Percentiles rank a stretch among this genome's conserved stretches.
phyloP scores from a whole-genome alignment of 371 early-diverging fungal genomes.

The Mycotypha africana region DNA sequence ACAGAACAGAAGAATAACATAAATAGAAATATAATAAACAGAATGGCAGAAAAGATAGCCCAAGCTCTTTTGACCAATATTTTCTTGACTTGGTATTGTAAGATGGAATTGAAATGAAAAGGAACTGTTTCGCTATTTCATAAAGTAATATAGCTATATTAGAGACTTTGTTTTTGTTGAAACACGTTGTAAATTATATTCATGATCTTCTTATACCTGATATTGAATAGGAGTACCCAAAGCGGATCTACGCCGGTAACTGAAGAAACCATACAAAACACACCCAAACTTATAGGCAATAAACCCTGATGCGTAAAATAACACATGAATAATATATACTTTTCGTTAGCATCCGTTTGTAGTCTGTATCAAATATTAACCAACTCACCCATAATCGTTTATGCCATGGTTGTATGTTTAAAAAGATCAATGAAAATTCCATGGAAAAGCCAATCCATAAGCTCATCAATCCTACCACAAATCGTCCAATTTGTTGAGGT shows the following conservation, averaged over 20 bases:
- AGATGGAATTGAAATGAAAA: conserved; percentile 32
- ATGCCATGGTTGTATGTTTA: conserved; percentile 46
- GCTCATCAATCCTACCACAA: conserved; percentile 38
- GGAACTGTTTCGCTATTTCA: conserved; percentile 35
- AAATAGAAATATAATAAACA: conserved; percentile 15
- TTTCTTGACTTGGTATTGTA: conserved; percentile 21
- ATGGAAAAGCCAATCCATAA: conserved; percentile 52
- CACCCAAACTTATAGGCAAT: conserved; percentile 32
- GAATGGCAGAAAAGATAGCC: conserved; percentile 6
- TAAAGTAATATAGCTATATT: not conserved
- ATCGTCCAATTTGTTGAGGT: conserved; percentile 48
- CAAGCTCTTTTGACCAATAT: conserved; percentile 22
- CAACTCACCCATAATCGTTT: conserved; percentile 55
- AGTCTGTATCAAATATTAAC: too few relatives aligned
- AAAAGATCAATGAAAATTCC: conserved; percentile 54
- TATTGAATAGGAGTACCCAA: conserved; percentile 34
- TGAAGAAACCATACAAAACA: conserved; percentile 30
- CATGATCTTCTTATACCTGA: conserved; percentile 25
- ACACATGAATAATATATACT: too few relatives aligned
- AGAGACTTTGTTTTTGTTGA: too few relatives aligned
- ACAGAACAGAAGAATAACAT: conserved; percentile 26
- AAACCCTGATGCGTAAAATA: conserved; percentile 30
- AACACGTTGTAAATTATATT: too few relatives aligned
- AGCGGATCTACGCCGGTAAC: conserved; percentile 40
- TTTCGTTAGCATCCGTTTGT: too few relatives aligned